These are phyloP conservation scores for Populus pruinosa DNA, from an alignment of 345 rosid species.

Conservation along the genomic window DNA sequence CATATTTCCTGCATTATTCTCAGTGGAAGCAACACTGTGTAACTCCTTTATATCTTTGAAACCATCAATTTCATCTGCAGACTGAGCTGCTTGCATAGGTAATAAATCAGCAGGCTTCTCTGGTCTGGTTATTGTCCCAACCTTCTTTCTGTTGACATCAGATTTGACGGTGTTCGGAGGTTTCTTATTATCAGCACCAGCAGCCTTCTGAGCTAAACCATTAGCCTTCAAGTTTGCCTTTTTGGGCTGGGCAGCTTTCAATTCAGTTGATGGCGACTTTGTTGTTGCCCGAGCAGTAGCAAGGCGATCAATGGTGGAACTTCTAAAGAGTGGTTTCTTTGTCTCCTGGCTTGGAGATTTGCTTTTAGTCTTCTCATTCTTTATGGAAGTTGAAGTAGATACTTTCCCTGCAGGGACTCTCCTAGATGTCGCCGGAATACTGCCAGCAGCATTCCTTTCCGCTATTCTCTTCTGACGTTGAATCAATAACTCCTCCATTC, in stretches of 20 bases:
- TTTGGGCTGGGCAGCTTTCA: constrained; percentile 43
- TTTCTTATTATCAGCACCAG: constrained; percentile 36
- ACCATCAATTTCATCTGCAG: constrained; percentile 32
- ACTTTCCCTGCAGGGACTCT: constrained; percentile 37
- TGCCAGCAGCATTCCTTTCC: constrained; percentile 61
- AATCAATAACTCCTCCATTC: constrained; percentile 64
- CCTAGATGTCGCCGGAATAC: constrained; percentile 36
- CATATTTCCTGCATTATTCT: constrained; percentile 28
- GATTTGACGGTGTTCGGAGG: constrained; percentile 32
- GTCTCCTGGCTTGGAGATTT: constrained; percentile 39
- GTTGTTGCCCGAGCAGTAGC: constrained; percentile 54
- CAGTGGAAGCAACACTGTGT: constrained; percentile 33
- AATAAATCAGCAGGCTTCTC: constrained; percentile 23
- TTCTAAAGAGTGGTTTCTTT: constrained; percentile 59
- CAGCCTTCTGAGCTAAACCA: constrained; percentile 33
- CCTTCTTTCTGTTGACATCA: constrained; percentile 42
- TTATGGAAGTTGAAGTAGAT: constrained; percentile 23
- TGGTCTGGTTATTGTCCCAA: constrained; percentile 22
- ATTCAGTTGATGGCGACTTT: constrained; percentile 38
- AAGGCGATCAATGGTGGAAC: constrained; percentile 86
- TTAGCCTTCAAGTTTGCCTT: constrained; percentile 42
- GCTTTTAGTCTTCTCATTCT: constrained; percentile 36
- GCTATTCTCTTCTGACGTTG: constrained; percentile 95
- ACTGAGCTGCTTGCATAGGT: constrained; percentile 24
- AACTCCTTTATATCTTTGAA: constrained; percentile 68